Evolutionary conservation across 2,329 filamentous ascomycete genomes (phyloP).

Genomic region (Venturia carpophila): DNA sequence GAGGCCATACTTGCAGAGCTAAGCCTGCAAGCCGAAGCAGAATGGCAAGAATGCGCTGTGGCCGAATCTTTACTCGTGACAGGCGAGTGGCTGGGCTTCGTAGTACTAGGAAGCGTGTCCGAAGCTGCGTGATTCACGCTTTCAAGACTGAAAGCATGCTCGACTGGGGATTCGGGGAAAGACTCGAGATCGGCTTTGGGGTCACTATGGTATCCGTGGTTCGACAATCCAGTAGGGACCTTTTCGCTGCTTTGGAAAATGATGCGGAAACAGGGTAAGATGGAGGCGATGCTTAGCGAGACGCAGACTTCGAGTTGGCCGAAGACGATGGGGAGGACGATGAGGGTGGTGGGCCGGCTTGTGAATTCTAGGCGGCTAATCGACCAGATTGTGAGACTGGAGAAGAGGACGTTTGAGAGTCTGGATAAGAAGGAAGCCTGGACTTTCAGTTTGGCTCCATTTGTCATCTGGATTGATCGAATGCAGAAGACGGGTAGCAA

Average conservation of each 20-base stretch:
- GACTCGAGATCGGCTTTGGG: not conserved
- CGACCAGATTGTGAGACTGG: conserved; percentile 12
- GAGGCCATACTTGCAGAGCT: conserved; percentile 9
- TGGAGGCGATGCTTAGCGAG: conserved; percentile 12
- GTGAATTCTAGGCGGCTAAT: not conserved
- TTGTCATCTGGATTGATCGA: conserved; percentile 15
- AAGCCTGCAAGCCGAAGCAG: not conserved
- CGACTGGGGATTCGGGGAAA: not conserved
- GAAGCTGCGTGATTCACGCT: not conserved
- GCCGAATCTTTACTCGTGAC: not conserved
- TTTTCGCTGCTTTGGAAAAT: conserved; percentile 17
- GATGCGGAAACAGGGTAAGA: conserved; percentile 17
- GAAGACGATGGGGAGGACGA: conserved; percentile 15
- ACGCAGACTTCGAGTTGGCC: conserved; percentile 13
- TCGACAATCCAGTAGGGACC: not conserved
- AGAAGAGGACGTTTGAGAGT: conserved; percentile 9
- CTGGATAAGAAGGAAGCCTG: conserved; percentile 14
- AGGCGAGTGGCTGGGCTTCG: conserved; percentile 6
- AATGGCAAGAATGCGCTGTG: not conserved
- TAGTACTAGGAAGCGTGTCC: not conserved
- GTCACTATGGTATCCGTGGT: not conserved
- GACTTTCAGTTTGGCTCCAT: conserved; percentile 14
- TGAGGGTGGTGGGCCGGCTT: not conserved
- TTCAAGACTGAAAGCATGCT: not conserved
- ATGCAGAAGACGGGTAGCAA: conserved; percentile 15